Evolutionary conservation across 352 stramenopile species (phyloP).

Genomic region (Vaucheria bursata): DNA sequence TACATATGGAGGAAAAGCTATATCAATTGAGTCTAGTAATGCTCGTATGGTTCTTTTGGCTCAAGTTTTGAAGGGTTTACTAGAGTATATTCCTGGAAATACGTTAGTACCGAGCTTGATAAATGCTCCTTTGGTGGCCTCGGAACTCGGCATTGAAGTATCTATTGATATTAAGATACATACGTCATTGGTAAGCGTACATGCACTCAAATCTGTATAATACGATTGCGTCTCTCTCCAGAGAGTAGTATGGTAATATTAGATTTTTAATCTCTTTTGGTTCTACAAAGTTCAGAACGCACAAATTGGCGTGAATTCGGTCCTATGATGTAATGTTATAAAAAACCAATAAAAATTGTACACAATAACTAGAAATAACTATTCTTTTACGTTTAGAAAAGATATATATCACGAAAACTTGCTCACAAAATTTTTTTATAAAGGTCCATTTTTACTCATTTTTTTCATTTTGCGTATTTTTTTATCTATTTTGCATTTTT

Average conservation of each 20-base stretch:
- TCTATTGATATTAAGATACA: constrained; percentile 32
- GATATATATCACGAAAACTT: constrained; percentile 33
- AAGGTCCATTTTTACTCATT: too few species aligned
- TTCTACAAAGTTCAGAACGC: too few species aligned
- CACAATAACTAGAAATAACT: too few species aligned
- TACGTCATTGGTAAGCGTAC: background rate
- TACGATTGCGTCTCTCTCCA: background rate
- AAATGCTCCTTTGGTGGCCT: constrained; percentile 48
- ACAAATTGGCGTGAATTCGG: background rate
- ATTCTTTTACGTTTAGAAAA: too few species aligned
- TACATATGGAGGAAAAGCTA: constrained; percentile 29
- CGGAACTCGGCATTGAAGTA: constrained; percentile 47
- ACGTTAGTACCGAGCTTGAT: constrained; percentile 46
- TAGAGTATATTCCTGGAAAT: constrained; percentile 36
- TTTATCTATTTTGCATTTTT: too few species aligned
- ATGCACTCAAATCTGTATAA: background rate
- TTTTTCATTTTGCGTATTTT: too few species aligned
- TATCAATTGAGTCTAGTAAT: constrained; percentile 22
- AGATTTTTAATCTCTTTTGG: too few species aligned
- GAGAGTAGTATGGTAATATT: background rate
- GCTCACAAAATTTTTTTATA: too few species aligned
- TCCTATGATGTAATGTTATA: background rate
- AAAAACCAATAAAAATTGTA: too few species aligned
- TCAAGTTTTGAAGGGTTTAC: constrained; percentile 47
- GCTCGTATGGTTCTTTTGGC: constrained; percentile 42